Evolutionary conservation across 2,329 filamentous ascomycete species (phyloP), one percentile per base, ranked within the genome.

Genomic region (Berkeleyomyces basicola): DNA sequence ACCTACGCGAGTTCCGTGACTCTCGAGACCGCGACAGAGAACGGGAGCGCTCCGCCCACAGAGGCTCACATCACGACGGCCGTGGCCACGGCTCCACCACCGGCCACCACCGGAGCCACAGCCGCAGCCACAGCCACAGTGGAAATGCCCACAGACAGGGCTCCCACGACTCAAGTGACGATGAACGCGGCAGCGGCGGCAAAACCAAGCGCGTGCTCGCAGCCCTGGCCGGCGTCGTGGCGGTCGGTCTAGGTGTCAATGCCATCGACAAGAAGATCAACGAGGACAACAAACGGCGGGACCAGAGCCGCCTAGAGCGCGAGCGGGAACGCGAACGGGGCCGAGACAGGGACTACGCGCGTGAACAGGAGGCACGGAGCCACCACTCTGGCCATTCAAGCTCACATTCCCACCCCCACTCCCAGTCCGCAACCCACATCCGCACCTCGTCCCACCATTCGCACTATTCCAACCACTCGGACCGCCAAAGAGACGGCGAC

Each of bases 171-270:
- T 62, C 63, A 23, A 62, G 59, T 16, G 58, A 51, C 10, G 55
- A 58, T 14, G 63, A 64, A 11, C 51, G 61, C 10, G 61, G 67
- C 3, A 67, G 71, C 23, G 67, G 69, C 39, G 68, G 70, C 42
- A 71, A 71, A 59, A 71, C 71, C 59, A 70, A 77, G 60, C 59
- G 51, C n/a, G 31, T 46, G 9, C 69, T 81, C 14, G 76, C 77
- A 3, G 80, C 80, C 7, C 70, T 82, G 7, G 73, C 82, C 3
- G 79, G 80, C 1, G 80, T 79, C 1, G 77, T 80, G 3, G 78
- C 80, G 0, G 79, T 79, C 2, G 79, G 79, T 3, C 72, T 82
- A 7, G 79, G 78, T 3, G 79, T 79, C 10, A 82, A 79, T 61
- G 77, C 76, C 11, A 68, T 79, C 43, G 75, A 77, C 66, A 76